Percentiles rank a stretch among this genome's conserved stretches.
phyloP scores from a whole-genome alignment of 2,329 filamentous ascomycete genomes.

The Monosporascus sp. region DNA sequence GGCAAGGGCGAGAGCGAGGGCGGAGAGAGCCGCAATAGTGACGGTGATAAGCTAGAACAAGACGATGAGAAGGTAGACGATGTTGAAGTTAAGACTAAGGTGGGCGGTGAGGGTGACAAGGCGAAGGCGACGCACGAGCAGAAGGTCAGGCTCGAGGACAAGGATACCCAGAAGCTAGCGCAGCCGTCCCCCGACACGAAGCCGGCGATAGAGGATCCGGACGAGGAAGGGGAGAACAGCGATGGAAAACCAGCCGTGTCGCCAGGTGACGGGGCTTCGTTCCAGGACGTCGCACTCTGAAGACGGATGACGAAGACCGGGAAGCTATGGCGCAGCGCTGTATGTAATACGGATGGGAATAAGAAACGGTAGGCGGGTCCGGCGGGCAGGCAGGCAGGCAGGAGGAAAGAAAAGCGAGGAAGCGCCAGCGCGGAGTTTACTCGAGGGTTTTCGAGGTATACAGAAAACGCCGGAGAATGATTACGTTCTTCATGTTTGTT shows the following conservation, averaged over 20 bases:
- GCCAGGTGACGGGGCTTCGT: slow-evolving; percentile 52
- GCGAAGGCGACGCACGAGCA: slow-evolving; percentile 40
- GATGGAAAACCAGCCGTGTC: slow-evolving; percentile 35
- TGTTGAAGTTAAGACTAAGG: slow-evolving; percentile 21
- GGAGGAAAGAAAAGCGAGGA: no score
- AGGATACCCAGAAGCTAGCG: slow-evolving; percentile 48
- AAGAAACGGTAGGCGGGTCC: no score
- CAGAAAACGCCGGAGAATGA: no score
- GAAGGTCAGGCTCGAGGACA: slow-evolving; percentile 51
- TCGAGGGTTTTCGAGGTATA: no score
- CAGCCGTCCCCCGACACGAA: slow-evolving; percentile 33
- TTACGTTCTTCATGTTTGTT: no score
- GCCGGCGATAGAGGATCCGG: slow-evolving; percentile 23
- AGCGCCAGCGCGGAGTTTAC: no score
- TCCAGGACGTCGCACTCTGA: slow-evolving; percentile 59
- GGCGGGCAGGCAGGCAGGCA: no score
- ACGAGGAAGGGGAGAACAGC: slow-evolving; percentile 26
- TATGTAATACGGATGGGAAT: no score
- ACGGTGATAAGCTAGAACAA: slow-evolving; percentile 6
- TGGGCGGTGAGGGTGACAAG: slow-evolving; percentile 23
- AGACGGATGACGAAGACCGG: no score
- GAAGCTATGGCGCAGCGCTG: no score
- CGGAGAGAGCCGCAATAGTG: slow-evolving; percentile 8
- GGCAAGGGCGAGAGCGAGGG: not conserved
- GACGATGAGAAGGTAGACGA: slow-evolving; percentile 7